A percentile compares a stretch with the other conserved stretches of the same genome.
phyloP scores from a whole-genome alignment of 495 filamentous ascomycete species.

The Copromyces sp. region DNA sequence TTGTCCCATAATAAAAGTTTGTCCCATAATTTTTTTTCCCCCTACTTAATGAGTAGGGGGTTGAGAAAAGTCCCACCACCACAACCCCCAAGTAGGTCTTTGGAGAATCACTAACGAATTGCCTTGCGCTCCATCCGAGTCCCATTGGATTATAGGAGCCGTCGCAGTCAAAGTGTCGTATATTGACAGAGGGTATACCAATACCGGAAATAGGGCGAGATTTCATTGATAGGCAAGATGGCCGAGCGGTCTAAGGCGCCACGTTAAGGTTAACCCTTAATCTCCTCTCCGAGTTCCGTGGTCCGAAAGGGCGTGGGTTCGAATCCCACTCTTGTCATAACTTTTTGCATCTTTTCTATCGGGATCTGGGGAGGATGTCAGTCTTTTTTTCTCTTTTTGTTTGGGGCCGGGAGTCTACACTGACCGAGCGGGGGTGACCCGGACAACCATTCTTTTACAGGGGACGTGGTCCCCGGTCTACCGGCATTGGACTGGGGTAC shows the following conservation, averaged over 20 bases:
- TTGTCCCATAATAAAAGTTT: too few relatives aligned
- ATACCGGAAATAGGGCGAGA: too few relatives aligned
- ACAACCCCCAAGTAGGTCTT: neutral
- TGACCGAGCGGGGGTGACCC: neutral
- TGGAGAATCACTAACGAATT: neutral
- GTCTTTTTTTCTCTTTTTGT: neutral
- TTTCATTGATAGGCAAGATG: constrained; percentile 8
- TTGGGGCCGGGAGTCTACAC: neutral
- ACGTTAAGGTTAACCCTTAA: constrained; percentile 19
- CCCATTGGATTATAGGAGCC: neutral
- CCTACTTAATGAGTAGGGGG: too few relatives aligned
- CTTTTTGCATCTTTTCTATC: neutral
- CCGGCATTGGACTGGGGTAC: neutral
- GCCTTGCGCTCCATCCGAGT: neutral
- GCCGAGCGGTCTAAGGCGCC: constrained; percentile 20
- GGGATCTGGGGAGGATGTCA: neutral
- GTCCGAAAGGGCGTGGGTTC: constrained; percentile 10
- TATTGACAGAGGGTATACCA: neutral
- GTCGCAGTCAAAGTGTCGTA: neutral
- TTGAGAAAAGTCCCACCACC: too few relatives aligned
- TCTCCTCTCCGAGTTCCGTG: neutral
- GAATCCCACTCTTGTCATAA: constrained; percentile 11
- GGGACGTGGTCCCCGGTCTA: neutral
- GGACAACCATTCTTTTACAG: neutral
- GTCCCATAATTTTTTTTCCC: too few relatives aligned